phyloP scores from a whole-genome alignment of 148 eudicot species.

The Rhododendron henanense region DNA sequence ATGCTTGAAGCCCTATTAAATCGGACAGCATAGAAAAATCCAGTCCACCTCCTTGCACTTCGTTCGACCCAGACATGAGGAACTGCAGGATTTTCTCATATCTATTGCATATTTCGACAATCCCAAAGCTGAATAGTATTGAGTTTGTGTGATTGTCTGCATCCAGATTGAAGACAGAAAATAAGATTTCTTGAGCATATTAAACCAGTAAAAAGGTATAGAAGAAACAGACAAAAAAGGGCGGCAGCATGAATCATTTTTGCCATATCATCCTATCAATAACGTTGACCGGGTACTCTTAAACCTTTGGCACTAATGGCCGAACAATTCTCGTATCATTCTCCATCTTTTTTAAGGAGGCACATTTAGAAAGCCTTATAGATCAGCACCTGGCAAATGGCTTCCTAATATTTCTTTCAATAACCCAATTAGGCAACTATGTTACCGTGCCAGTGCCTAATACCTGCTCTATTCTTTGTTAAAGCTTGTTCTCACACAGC shows the following conservation, averaged over 20 bases:
- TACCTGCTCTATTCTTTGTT: background rate
- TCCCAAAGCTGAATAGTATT: slow-evolving; percentile 40
- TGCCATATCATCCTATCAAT: background rate
- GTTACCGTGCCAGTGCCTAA: background rate
- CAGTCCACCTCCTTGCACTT: slow-evolving; percentile 29
- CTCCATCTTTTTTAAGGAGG: background rate
- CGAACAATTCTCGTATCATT: background rate
- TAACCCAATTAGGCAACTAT: background rate
- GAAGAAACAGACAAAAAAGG: background rate
- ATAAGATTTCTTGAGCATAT: background rate
- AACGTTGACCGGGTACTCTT: too few species aligned
- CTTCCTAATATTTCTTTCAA: background rate
- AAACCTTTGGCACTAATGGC: background rate
- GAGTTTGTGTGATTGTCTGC: slow-evolving; percentile 48
- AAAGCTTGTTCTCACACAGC: background rate
- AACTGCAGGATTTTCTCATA: slow-evolving; percentile 42
- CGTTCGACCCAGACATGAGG: slow-evolving; percentile 43
- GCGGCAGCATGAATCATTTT: background rate
- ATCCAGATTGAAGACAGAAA: slow-evolving; percentile 5
- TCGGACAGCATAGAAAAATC: slow-evolving; percentile 39
- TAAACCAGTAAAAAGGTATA: background rate
- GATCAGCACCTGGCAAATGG: background rate
- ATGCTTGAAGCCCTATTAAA: slow-evolving; percentile 38
- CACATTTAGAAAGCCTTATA: background rate
- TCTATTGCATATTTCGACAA: slow-evolving; percentile 40